phyloP scores from a whole-genome alignment of 108 stramenopile species.

The Seminavis robusta region DNA sequence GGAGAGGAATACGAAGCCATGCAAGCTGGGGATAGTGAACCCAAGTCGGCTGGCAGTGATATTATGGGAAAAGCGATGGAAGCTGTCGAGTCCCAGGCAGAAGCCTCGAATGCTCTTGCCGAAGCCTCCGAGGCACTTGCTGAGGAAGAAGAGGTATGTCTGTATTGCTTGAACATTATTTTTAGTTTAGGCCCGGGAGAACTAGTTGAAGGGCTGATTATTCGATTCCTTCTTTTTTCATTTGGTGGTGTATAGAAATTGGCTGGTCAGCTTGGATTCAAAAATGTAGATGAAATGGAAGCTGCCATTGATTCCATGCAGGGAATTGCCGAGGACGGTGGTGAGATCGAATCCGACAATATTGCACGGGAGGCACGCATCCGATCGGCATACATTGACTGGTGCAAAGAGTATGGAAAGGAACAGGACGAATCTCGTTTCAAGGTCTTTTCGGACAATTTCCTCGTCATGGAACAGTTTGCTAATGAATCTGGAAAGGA shows the following conservation, averaged over 20 bases:
- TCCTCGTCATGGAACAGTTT: conserved; percentile 82
- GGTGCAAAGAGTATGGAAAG: conserved; percentile 82
- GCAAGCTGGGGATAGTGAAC: conserved; percentile 1
- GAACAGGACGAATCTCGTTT: conserved; percentile 67
- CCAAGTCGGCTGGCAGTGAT: not conserved
- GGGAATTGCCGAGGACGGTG: conserved; percentile 73
- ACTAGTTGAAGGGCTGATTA: not conserved
- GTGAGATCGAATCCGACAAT: conserved; percentile 53
- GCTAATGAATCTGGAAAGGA: conserved; percentile 71
- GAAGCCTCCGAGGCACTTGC: conserved; percentile 83
- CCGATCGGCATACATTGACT: conserved; percentile 76
- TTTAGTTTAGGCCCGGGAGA: not conserved
- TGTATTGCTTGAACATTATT: not conserved
- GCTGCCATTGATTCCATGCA: conserved; percentile 70
- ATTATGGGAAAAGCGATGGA: conserved; percentile 58
- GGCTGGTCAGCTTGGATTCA: conserved; percentile 65
- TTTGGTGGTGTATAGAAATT: not conserved
- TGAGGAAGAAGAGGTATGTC: conserved; percentile 78
- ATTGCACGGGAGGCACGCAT: conserved; percentile 80
- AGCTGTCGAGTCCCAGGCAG: conserved; percentile 65
- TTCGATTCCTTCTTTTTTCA: conserved; percentile 1
- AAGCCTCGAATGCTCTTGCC: conserved; percentile 62
- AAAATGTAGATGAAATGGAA: conserved; percentile 81
- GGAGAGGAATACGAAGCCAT: conserved; percentile 65
- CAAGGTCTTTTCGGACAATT: conserved; percentile 68